Evolutionary conservation across 1,284 basidiomycete species (phyloP).

Genomic region (Vanrija sp.): DNA sequence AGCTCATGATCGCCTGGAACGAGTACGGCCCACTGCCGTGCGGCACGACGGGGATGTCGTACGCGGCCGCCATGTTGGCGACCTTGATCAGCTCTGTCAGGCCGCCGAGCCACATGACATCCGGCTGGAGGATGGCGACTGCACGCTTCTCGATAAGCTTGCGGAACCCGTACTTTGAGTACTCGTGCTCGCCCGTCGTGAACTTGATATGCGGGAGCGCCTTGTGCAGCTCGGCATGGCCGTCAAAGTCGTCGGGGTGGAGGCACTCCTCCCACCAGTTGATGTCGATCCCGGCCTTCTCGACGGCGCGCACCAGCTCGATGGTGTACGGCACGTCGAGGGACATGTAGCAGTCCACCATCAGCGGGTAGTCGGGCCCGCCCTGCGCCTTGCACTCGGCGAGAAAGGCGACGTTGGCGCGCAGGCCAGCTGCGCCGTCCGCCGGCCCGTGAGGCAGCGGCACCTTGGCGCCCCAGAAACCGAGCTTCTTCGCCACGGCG

Average conservation of each 20-base stretch:
- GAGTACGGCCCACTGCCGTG: conserved; percentile 53
- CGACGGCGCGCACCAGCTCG: conserved; percentile 51
- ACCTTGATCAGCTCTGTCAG: conserved; percentile 57
- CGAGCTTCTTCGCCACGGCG: conserved; percentile 52
- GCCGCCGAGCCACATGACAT: conserved; percentile 55
- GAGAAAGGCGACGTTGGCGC: conserved; percentile 55
- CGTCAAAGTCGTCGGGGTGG: conserved; percentile 54
- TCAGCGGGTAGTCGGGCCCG: conserved; percentile 52
- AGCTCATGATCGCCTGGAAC: conserved; percentile 48
- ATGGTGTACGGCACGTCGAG: conserved; percentile 53
- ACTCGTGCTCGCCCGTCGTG: conserved; percentile 58
- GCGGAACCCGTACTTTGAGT: conserved; percentile 56
- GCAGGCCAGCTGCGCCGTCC: conserved; percentile 52
- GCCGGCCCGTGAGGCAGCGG: conserved; percentile 54
- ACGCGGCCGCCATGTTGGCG: conserved; percentile 45
- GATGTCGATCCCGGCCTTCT: conserved; percentile 53
- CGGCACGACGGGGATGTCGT: conserved; percentile 56
- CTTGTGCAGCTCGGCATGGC: conserved; percentile 51
- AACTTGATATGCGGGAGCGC: conserved; percentile 54
- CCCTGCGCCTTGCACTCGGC: conserved; percentile 51
- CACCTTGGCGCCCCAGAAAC: conserved; percentile 56
- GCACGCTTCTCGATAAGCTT: conserved; percentile 55
- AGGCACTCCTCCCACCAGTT: conserved; percentile 58
- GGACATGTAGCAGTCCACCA: conserved; percentile 56
- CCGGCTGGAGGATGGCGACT: conserved; percentile 56